Base-by-base conservation (phyloP, 1,284 basidiomycete species). In the Boletellus dicymbophilus region DNA sequence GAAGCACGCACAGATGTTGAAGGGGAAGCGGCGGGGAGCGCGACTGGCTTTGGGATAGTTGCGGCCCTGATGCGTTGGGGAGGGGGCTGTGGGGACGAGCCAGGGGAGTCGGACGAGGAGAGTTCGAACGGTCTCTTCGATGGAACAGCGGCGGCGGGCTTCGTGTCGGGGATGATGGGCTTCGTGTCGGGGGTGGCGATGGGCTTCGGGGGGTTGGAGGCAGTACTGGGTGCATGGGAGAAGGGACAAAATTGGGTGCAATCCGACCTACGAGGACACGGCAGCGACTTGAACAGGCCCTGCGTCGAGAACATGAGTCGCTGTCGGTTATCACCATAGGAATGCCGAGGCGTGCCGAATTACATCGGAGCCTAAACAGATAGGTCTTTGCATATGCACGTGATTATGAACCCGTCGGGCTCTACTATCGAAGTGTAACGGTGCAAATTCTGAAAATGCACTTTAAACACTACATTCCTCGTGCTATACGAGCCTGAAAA, bases 231-330 rank as follows among this genome's bases (percentile, higher is more conserved):
- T 7, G 69, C 62, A 66, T 90, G 88, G 27, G 81, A 84, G 69
- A 85, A 90, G 22, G 86, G 58, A 63, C 90, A 92, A 49, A 30
- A n/a, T n/a, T n/a, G 18, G 1, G 71, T 63, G 5, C 89, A 90
- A 23, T 61, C 52, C 2, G 58, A 48, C 53, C 54, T 63, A 27
- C 84, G 76, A 13, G 89, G 89, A 72, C 90, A 93, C 20, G 76
- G 66, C n/a, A 85, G 59, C 4, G 69, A 67, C 21, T 73, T 73
- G 65, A 92, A 90, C 12, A 87, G 74, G 11, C 75, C 74, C 8
- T 77, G 63, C 1, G 79, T 71, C 11, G 85, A 77, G 65, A 93
- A 91, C 90, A 93, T 91, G 38, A n/a, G n/a, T n/a, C n/a, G n/a
- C n/a, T n/a, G 18, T 26, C 13, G 13, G 16, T 25, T 12, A 27